Evolutionary conservation across 2,329 filamentous ascomycete species (phyloP).

Genomic region (Xylariaceae sp.): DNA sequence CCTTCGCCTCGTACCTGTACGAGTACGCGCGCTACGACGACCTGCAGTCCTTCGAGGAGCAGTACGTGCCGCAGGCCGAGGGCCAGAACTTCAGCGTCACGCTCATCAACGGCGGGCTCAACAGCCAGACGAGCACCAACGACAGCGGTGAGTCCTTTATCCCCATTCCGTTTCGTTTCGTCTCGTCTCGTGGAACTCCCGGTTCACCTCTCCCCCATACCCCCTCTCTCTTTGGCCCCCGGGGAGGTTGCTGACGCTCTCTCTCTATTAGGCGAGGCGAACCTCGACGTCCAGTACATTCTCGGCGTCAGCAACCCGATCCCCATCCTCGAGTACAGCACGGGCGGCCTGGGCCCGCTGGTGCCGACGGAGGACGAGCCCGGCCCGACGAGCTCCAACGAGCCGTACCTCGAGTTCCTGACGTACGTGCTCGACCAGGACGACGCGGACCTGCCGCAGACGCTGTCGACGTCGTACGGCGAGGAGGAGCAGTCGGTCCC

Average conservation of each 20-base stretch:
- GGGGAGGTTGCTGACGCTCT: too few relatives aligned
- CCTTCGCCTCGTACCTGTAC: conserved; percentile 44
- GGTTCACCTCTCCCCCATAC: too few relatives aligned
- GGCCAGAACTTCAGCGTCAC: conserved; percentile 50
- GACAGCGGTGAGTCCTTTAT: conserved; percentile 25
- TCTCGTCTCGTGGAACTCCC: not conserved
- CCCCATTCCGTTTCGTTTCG: too few relatives aligned
- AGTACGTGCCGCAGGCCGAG: conserved; percentile 42
- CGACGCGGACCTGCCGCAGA: conserved; percentile 45
- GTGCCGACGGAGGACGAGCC: conserved; percentile 44
- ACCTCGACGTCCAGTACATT: conserved; percentile 57
- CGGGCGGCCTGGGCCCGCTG: conserved; percentile 50
- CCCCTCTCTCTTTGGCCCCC: too few relatives aligned
- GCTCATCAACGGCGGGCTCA: conserved; percentile 49
- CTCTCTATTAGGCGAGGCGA: conserved; percentile 46
- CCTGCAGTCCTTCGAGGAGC: conserved; percentile 46
- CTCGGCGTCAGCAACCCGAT: conserved; percentile 46
- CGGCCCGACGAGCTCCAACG: conserved; percentile 52
- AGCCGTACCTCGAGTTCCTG: conserved; percentile 60
- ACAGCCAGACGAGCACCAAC: conserved; percentile 34
- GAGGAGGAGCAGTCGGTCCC: conserved; percentile 59
- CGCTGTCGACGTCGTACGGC: conserved; percentile 58
- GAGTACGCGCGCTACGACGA: conserved; percentile 48
- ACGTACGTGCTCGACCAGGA: conserved; percentile 48
- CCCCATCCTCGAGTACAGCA: conserved; percentile 51